Percentiles rank a stretch among this genome's conserved stretches.
These are phyloP conservation scores for Verticillium isaacii DNA, from an alignment of 2,329 filamentous ascomycete species.

Conservation along the genomic window DNA sequence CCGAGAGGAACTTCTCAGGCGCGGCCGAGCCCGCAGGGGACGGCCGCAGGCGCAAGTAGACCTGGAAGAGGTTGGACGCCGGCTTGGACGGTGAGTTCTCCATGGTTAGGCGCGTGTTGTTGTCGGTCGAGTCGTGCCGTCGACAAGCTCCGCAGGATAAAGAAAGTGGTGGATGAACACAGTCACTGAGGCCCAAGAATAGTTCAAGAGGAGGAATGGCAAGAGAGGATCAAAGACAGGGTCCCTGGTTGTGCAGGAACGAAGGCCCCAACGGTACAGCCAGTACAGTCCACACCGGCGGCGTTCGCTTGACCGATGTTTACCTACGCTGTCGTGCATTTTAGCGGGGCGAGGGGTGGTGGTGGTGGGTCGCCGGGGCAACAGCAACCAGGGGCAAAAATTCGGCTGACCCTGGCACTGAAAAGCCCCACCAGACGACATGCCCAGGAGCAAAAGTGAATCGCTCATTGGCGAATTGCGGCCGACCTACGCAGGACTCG, in stretches of 20 bases:
- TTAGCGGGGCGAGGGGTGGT: too few species aligned
- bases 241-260: not conserved
- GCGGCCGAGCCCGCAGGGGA: slow-evolving; percentile 39
- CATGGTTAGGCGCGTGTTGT: slow-evolving; percentile 3
- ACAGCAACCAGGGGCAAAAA: not conserved
- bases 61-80: slow-evolving; percentile 68
- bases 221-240: not conserved
- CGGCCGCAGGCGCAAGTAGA: slow-evolving; percentile 82
- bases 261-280: too few species aligned
- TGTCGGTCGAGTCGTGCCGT: not conserved
- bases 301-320: too few species aligned
- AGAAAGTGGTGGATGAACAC: not conserved
- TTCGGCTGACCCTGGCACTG: too few species aligned
- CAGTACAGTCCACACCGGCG: too few species aligned
- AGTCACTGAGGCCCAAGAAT: too few species aligned
- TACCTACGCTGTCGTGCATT: too few species aligned
- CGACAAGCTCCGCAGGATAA: not conserved
- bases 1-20: slow-evolving; percentile 69
- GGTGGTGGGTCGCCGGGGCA: too few species aligned
- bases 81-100: slow-evolving; percentile 9
- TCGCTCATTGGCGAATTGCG: not conserved
- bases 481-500: slow-evolving; percentile 26
- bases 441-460: not conserved
- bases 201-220: not conserved
- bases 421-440: too few species aligned